A percentile compares a stretch with the other conserved stretches of the same genome.
Evolutionary conservation across 1,139 yeast species (phyloP).

Genomic region (Diutina catenulata): DNA sequence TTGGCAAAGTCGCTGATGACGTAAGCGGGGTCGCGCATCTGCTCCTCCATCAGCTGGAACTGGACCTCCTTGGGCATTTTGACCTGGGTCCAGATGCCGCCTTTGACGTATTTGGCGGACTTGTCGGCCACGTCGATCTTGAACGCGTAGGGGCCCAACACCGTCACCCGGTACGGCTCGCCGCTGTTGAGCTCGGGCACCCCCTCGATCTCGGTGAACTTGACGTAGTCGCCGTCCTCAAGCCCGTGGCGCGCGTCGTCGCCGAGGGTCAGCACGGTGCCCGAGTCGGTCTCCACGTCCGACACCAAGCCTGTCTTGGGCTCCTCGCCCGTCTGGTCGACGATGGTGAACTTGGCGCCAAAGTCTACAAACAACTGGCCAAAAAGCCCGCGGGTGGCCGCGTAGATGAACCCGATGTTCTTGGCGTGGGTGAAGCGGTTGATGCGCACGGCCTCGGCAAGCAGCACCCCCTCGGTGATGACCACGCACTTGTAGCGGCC

Average conservation of each 20-base stretch:
- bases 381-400: constrained; percentile 79
- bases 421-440: constrained; percentile 65
- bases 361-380: constrained; percentile 87
- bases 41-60: constrained; percentile 55
- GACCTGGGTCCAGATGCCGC: constrained; percentile 89
- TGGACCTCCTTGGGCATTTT: constrained; percentile 60
- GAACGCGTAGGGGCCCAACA: constrained; percentile 89
- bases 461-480: constrained; percentile 58
- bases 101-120: constrained; percentile 43
- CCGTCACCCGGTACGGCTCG: constrained; percentile 62
- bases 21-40: constrained; percentile 67
- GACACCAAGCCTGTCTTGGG: constrained; percentile 79
- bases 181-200: constrained; percentile 58
- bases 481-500: constrained; percentile 68
- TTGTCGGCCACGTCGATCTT: constrained; percentile 25
- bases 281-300: constrained; percentile 70
- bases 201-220: constrained; percentile 81
- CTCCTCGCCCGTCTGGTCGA: constrained; percentile 89
- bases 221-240: constrained; percentile 84
- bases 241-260: constrained; percentile 90
- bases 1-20: constrained; percentile 83
- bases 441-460: constrained; percentile 61
- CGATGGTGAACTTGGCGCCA: constrained; percentile 67
- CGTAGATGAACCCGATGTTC: constrained; percentile 67
- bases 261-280: constrained; percentile 73